Evolutionary conservation across 2,329 filamentous ascomycete species (phyloP).

Genomic region (Fusarium guadeloupense): DNA sequence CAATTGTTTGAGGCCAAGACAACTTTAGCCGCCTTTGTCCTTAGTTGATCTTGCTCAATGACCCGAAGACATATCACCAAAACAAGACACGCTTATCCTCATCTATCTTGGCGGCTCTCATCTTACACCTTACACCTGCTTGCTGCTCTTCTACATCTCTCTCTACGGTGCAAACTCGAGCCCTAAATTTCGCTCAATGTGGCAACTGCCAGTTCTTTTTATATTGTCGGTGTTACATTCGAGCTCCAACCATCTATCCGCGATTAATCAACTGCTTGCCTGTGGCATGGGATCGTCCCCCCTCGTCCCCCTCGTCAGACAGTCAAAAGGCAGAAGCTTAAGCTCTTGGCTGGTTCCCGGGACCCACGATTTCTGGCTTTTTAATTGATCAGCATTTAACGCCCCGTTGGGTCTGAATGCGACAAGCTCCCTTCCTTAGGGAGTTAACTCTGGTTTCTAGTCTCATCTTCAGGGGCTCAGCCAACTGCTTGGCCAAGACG

Average conservation of each 20-base stretch:
- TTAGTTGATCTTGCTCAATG: slow-evolving; percentile 16
- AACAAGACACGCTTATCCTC: too few species aligned
- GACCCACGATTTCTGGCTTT: slow-evolving; percentile 39
- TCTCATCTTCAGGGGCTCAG: slow-evolving; percentile 34
- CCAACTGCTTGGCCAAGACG: slow-evolving; percentile 28
- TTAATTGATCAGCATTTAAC: slow-evolving; percentile 42
- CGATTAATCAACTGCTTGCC: slow-evolving; percentile 37
- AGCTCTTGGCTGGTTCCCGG: slow-evolving; percentile 38
- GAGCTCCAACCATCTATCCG: slow-evolving; percentile 33
- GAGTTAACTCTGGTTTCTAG: slow-evolving; percentile 35
- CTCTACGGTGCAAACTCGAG: slow-evolving; percentile 25
- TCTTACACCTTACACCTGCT: slow-evolving; percentile 1
- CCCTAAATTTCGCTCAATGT: slow-evolving; percentile 14
- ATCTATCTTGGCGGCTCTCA: slow-evolving; percentile 24
- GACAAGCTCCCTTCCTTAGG: slow-evolving; percentile 36
- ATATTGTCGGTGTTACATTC: slow-evolving; percentile 32
- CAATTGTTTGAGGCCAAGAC: slow-evolving; percentile 11
- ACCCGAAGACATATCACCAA: too few species aligned
- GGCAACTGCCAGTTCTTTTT: slow-evolving; percentile 7
- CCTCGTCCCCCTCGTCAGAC: slow-evolving; percentile 26
- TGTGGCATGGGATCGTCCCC: slow-evolving; percentile 32
- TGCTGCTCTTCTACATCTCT: slow-evolving; percentile 19
- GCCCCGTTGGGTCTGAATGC: slow-evolving; percentile 39
- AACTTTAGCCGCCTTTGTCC: slow-evolving; percentile 22
- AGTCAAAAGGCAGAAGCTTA: slow-evolving; percentile 32